Percentiles rank a stretch among this genome's conserved stretches.
phyloP scores from a whole-genome alignment of 2,329 filamentous ascomycete species.

The Aspergillus ruber region DNA sequence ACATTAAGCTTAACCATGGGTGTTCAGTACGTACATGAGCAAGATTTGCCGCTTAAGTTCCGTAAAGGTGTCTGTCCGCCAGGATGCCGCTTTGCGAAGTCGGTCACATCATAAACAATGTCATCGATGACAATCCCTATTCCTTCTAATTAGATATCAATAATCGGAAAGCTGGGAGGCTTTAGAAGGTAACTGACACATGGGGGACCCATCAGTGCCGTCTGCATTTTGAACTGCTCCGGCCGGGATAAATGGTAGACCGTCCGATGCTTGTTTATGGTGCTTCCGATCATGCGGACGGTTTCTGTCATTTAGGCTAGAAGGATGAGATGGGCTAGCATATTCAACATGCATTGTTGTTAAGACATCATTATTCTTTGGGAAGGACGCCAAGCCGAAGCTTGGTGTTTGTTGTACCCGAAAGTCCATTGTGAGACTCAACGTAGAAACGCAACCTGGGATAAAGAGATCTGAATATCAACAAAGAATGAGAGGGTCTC shows the following conservation, averaged over 20 bases:
- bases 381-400: background rate
- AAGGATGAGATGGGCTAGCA: background rate
- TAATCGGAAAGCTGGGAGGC: background rate
- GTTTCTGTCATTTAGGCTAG: background rate
- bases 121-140: constrained; percentile 1
- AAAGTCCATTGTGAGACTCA: background rate
- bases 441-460: no score
- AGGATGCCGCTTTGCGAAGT: background rate
- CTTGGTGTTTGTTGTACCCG: background rate
- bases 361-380: background rate
- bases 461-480: no score
- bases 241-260: background rate
- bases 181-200: background rate
- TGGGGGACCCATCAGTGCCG: background rate
- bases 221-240: background rate
- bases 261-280: background rate
- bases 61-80: background rate
- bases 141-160: background rate
- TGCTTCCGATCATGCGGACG: background rate
- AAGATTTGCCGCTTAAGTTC: background rate
- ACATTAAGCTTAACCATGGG: background rate
- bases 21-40: background rate
- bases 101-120: constrained; percentile 1
- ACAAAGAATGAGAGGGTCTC: no score
- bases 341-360: background rate